Conservation (phyloP, 306 rosid genomes). For the Dryas drummondii region DNA sequence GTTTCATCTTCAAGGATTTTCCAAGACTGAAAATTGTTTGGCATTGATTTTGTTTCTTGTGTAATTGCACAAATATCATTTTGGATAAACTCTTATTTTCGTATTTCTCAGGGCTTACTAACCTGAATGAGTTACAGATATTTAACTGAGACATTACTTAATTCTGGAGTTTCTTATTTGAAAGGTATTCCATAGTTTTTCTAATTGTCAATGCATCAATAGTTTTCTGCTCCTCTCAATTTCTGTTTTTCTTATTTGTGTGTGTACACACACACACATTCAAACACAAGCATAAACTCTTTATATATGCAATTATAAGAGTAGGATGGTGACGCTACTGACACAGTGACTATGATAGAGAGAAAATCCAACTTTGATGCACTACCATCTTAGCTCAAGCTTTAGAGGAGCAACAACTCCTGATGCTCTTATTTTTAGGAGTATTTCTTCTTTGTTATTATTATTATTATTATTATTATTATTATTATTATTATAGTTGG, state of each 20-base stretch:
- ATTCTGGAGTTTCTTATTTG: slow-evolving; percentile 54
- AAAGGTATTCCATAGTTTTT: slow-evolving; percentile 43
- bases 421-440: neutral
- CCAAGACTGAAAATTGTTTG: slow-evolving; percentile 12
- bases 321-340: neutral
- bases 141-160: slow-evolving; percentile 54
- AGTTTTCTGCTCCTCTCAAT: slow-evolving; percentile 14
- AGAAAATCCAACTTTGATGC: neutral
- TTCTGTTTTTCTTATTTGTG: slow-evolving; percentile 12
- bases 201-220: neutral
- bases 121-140: slow-evolving; percentile 57
- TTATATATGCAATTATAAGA: neutral
- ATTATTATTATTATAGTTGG: neutral
- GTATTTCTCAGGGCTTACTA: slow-evolving; percentile 50
- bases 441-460: neutral
- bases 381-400: neutral
- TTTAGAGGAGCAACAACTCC: neutral
- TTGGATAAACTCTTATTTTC: neutral
- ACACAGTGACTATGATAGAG: neutral
- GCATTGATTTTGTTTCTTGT: neutral
- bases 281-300: neutral
- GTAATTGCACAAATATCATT: neutral
- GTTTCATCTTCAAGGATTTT: neutral
- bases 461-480: neutral
- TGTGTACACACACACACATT: neutral